Conservation (phyloP, 352 stramenopile species). For the Phytophthora sansomeana region DNA sequence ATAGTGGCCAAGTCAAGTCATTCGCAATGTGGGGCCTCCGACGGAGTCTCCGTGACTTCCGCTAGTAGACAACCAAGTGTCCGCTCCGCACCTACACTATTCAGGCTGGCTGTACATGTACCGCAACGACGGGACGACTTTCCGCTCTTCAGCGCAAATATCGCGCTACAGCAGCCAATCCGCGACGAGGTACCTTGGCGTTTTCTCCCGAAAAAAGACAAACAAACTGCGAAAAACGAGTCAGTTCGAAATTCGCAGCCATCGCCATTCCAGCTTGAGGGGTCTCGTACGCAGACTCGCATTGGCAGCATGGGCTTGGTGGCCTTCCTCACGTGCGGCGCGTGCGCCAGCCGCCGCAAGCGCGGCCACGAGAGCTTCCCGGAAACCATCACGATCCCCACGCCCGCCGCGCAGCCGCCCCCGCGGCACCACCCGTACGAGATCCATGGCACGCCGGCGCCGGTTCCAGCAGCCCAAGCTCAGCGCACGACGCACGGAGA, state of each 20-base stretch:
- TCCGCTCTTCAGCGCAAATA: neutral
- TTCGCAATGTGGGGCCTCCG: too few species aligned
- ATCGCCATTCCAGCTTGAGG: conserved; percentile 28
- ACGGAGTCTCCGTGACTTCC: too few species aligned
- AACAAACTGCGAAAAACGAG: conserved; percentile 36
- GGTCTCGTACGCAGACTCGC: neutral
- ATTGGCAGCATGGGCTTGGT: conserved; percentile 37
- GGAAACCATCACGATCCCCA: conserved; percentile 50
- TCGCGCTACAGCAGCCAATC: neutral
- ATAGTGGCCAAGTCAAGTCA: too few species aligned
- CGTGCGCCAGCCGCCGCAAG: conserved; percentile 41
- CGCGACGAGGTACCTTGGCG: neutral
- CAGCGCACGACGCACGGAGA: conserved; percentile 8
- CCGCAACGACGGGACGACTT: too few species aligned
- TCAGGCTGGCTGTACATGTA: too few species aligned
- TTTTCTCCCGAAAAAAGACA: too few species aligned
- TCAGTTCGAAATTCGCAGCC: conserved; percentile 39
- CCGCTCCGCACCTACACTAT: too few species aligned
- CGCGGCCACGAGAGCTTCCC: conserved; percentile 36
- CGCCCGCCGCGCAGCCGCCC: conserved; percentile 25
- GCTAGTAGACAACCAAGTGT: too few species aligned
- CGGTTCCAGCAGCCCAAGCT: too few species aligned
- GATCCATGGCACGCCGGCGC: conserved; percentile 33
- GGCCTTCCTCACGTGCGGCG: conserved; percentile 45
- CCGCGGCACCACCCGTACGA: conserved; percentile 39